A percentile compares a stretch with the other conserved stretches of the same genome.
Evolutionary conservation across 495 filamentous ascomycete species (phyloP).

Genomic region (Echria macrotheca): DNA sequence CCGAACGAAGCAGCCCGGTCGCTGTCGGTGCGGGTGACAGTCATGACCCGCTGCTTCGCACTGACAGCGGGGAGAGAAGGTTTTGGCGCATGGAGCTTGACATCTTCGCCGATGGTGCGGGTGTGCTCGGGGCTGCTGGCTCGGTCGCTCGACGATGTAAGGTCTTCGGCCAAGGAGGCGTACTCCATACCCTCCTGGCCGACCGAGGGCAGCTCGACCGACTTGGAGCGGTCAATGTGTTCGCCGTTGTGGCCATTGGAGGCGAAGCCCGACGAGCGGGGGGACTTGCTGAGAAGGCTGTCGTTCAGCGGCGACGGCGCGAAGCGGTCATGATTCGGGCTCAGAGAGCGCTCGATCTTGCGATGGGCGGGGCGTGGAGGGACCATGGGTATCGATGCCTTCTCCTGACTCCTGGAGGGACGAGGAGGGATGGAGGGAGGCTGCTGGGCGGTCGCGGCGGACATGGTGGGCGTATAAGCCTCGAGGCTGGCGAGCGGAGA

Average conservation of each 20-base stretch:
- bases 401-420: conserved; percentile 47
- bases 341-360: conserved; percentile 68
- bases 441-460: conserved; percentile 48
- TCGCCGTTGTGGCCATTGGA: conserved; percentile 45
- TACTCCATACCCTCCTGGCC: conserved; percentile 92
- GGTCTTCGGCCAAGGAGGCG: conserved; percentile 51
- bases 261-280: conserved; percentile 29
- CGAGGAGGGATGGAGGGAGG: conserved; percentile 59
- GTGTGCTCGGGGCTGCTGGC: conserved; percentile 57
- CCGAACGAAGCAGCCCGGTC: conserved; percentile 75
- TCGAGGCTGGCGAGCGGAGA: not conserved
- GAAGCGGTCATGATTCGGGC: conserved; percentile 70
- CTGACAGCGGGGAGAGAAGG: conserved; percentile 72
- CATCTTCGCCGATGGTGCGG: conserved; percentile 69
- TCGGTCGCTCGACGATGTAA: conserved; percentile 26
- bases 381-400: conserved; percentile 45
- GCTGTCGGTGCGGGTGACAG: conserved; percentile 86
- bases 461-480: conserved; percentile 25
- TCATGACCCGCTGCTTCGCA: conserved; percentile 71
- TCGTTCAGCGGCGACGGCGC: conserved; percentile 85
- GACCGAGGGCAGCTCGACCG: conserved; percentile 74
- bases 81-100: conserved; percentile 87
- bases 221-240: conserved; percentile 57
- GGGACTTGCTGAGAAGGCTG: conserved; percentile 30
- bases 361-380: conserved; percentile 67